These are phyloP conservation scores for Alternaria longipes DNA, from an alignment of 2,329 filamentous ascomycete genomes.

Conservation along the genomic window DNA sequence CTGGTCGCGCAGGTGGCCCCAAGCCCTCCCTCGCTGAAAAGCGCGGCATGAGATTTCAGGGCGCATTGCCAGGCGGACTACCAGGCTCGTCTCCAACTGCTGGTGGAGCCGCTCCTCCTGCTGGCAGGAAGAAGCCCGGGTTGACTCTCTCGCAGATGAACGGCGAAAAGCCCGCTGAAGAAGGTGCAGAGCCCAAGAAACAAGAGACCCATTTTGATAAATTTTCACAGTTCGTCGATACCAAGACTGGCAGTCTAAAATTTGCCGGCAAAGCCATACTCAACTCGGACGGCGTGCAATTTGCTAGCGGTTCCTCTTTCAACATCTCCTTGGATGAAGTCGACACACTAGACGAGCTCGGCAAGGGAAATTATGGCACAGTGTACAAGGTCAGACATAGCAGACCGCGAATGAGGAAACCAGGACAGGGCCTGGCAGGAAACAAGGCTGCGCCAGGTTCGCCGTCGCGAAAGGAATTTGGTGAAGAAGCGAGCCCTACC, in stretches of 20 bases:
- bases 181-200: conserved; percentile 40
- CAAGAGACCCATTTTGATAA: conserved; percentile 66
- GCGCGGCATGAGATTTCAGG: conserved; percentile 70
- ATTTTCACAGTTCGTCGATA: conserved; percentile 85
- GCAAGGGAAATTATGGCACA: conserved; percentile 97
- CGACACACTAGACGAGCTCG: conserved; percentile 89
- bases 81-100: conserved; percentile 56
- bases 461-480: conserved; percentile 43
- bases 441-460: conserved; percentile 59
- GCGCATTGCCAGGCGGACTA: conserved; percentile 65
- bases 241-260: conserved; percentile 87
- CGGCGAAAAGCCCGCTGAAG: conserved; percentile 37
- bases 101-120: conserved; percentile 39
- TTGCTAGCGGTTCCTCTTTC: conserved; percentile 87
- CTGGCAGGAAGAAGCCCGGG: conserved; percentile 53
- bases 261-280: conserved; percentile 94
- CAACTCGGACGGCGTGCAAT: conserved; percentile 88
- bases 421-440: conserved; percentile 67
- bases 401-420: conserved; percentile 70
- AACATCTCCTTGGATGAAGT: conserved; percentile 96
- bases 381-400: conserved; percentile 96
- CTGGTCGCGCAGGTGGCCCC: conserved; percentile 58
- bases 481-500: conserved; percentile 50
- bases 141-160: conserved; percentile 58
- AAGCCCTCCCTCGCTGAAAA: conserved; percentile 73